phyloP scores from a whole-genome alignment of 2,329 filamentous ascomycete genomes.

The Samsoniella hepiali region DNA sequence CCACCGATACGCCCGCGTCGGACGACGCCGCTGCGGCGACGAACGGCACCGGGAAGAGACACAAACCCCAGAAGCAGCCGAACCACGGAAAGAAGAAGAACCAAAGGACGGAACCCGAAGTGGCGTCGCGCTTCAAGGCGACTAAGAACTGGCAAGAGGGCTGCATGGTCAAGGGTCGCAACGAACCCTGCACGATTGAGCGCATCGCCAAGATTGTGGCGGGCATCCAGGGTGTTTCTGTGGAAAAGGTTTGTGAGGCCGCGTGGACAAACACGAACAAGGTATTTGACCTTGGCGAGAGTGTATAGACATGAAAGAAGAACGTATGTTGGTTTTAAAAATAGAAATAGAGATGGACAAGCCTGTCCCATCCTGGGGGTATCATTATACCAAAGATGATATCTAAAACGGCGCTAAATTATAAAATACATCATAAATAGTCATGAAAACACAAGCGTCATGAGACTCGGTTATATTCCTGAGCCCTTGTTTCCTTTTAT shows the following conservation, averaged over 20 bases:
- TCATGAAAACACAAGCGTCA: neutral
- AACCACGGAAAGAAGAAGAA: slow-evolving; percentile 40
- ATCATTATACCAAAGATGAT: slow-evolving; percentile 17
- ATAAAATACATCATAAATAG: neutral
- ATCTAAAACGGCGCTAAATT: slow-evolving; percentile 8
- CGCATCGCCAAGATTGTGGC: slow-evolving; percentile 88
- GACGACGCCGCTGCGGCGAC: slow-evolving; percentile 3
- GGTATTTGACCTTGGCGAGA: slow-evolving; percentile 71
- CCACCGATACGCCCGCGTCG: slow-evolving; percentile 16
- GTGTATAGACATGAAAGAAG: slow-evolving; percentile 28
- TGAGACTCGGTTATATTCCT: slow-evolving; percentile 39
- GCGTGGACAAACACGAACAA: slow-evolving; percentile 77
- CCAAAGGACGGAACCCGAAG: slow-evolving; percentile 58
- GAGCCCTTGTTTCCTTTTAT: slow-evolving; percentile 58
- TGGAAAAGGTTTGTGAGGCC: slow-evolving; percentile 82
- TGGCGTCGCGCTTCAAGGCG: slow-evolving; percentile 70
- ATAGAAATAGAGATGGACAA: slow-evolving; percentile 19
- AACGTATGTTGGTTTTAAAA: neutral
- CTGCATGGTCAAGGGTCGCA: slow-evolving; percentile 88
- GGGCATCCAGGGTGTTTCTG: slow-evolving; percentile 71
- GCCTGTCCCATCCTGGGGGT: slow-evolving; percentile 1
- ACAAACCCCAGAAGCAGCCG: slow-evolving; percentile 32
- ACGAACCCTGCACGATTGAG: slow-evolving; percentile 85
- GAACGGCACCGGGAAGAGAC: slow-evolving; percentile 25
- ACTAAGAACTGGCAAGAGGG: slow-evolving; percentile 94